These are phyloP conservation scores for Westerdykella ornata DNA, from an alignment of 2,329 filamentous ascomycete species.

Conservation along the genomic window DNA sequence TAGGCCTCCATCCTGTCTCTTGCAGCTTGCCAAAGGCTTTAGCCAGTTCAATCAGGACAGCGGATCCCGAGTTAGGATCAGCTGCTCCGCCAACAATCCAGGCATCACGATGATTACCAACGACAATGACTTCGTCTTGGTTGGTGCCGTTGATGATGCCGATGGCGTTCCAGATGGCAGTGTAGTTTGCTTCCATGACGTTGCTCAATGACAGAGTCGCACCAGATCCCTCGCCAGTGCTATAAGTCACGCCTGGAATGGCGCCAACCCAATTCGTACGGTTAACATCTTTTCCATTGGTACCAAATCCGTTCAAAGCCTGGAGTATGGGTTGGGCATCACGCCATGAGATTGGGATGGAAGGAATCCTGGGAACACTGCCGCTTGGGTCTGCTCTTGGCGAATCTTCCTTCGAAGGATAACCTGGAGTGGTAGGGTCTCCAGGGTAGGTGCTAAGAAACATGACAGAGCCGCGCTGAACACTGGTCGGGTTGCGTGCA, in stretches of 20 bases:
- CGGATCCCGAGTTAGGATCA: conserved; percentile 48
- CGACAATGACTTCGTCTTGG: conserved; percentile 48
- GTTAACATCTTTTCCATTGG: conserved; percentile 43
- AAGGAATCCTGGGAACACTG: conserved; percentile 70
- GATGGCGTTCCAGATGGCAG: conserved; percentile 69
- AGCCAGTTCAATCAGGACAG: conserved; percentile 46
- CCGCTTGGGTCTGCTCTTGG: conserved; percentile 61
- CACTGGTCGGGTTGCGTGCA: conserved; percentile 41
- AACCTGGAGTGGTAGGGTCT: conserved; percentile 48
- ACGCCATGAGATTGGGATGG: conserved; percentile 74
- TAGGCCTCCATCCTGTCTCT: conserved; percentile 47
- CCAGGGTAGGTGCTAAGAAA: conserved; percentile 56
- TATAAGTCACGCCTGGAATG: conserved; percentile 33
- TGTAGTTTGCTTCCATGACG: conserved; percentile 73
- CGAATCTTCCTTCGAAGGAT: conserved; percentile 74
- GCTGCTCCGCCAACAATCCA: conserved; percentile 50
- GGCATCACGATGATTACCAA: conserved; percentile 50
- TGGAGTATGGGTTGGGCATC: conserved; percentile 76
- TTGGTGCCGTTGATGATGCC: conserved; percentile 64
- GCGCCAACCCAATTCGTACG: conserved; percentile 35
- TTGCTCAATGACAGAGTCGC: conserved; percentile 47
- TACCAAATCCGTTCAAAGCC: conserved; percentile 75
- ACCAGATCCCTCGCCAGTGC: conserved; percentile 49
- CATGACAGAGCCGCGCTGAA: conserved; percentile 44
- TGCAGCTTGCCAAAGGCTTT: conserved; percentile 46